phyloP scores from a whole-genome alignment of 805 yeast genomes.

The Tanozyma kutaoensis region DNA sequence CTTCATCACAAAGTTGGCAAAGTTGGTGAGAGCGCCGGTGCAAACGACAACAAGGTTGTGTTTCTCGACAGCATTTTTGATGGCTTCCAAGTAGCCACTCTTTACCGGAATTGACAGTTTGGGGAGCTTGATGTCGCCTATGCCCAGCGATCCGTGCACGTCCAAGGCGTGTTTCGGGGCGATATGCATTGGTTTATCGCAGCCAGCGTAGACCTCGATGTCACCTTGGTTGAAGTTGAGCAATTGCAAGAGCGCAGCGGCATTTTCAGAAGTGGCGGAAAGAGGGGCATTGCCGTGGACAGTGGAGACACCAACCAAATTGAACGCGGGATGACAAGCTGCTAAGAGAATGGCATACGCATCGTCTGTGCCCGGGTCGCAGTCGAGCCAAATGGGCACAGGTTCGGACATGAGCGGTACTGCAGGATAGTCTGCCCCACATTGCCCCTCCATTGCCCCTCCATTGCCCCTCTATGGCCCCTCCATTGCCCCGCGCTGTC shows the following conservation, averaged over 20 bases:
- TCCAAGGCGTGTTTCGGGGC: constrained; percentile 40
- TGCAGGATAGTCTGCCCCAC: too few relatives aligned
- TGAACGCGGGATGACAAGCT: constrained; percentile 42
- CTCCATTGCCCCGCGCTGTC: too few relatives aligned
- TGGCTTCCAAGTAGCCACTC: constrained; percentile 42
- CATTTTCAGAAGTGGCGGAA: constrained; percentile 52
- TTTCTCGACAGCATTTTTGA: constrained; percentile 25
- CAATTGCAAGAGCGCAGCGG: constrained; percentile 54
- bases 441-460: too few relatives aligned
- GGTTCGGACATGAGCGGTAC: too few relatives aligned
- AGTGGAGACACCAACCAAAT: constrained; percentile 58
- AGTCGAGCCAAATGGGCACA: constrained; percentile 76
- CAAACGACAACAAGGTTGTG: constrained; percentile 45
- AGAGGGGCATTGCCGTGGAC: constrained; percentile 63
- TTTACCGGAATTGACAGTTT: too few relatives aligned
- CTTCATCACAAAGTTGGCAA: constrained; percentile 39
- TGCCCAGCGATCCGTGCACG: constrained; percentile 64
- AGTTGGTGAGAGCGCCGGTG: constrained; percentile 68
- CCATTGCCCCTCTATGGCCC: too few relatives aligned
- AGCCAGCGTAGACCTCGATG: constrained; percentile 59
- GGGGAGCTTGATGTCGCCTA: too few relatives aligned
- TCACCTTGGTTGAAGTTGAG: constrained; percentile 25
- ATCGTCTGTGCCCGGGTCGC: constrained; percentile 91
- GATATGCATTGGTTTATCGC: constrained; percentile 39
- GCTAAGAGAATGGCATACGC: constrained; percentile 62